These are phyloP conservation scores for Nitzschia sp. DNA, from an alignment of 108 stramenopile genomes.

Conservation along the genomic window DNA sequence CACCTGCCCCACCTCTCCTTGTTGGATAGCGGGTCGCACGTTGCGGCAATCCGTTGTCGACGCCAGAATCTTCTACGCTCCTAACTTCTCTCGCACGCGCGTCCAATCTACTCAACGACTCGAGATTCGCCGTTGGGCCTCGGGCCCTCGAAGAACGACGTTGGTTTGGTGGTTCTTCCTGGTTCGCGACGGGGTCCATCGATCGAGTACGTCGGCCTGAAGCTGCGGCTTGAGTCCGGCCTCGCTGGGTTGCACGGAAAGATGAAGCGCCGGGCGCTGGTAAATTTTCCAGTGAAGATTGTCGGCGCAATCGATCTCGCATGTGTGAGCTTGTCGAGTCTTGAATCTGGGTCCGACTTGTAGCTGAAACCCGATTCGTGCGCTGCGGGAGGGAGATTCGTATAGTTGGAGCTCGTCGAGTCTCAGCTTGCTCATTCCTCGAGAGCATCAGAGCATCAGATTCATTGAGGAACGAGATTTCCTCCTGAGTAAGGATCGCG, in stretches of 20 bases:
- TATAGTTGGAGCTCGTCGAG: constrained; percentile 19
- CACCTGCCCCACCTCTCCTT: not conserved
- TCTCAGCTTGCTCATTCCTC: constrained; percentile 10
- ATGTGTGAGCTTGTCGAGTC: constrained; percentile 40
- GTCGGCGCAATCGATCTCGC: constrained; percentile 18
- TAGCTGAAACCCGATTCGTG: constrained; percentile 20
- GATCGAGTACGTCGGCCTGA: constrained; percentile 6
- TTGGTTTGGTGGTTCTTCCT: not conserved
- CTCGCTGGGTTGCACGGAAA: not conserved
- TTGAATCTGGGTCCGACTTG: constrained; percentile 29
- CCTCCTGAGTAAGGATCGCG: constrained; percentile 23
- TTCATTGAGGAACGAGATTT: constrained; percentile 21
- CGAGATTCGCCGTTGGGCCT: not conserved
- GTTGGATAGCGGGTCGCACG: not conserved
- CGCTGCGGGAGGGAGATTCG: constrained; percentile 17
- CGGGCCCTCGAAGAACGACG: constrained; percentile 8
- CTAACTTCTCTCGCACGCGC: not conserved
- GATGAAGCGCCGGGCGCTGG: constrained; percentile 17
- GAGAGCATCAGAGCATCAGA: not conserved
- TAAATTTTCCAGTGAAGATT: constrained; percentile 40
- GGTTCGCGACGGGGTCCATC: not conserved
- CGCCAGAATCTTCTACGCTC: no score
- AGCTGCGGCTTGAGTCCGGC: constrained; percentile 7
- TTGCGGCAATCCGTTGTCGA: not conserved
- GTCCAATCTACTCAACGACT: not conserved